A percentile compares a stretch with the other conserved stretches of the same genome.
Evolutionary conservation across 495 filamentous ascomycete species (phyloP).

Genomic region (Penicillium psychrofluorescens): DNA sequence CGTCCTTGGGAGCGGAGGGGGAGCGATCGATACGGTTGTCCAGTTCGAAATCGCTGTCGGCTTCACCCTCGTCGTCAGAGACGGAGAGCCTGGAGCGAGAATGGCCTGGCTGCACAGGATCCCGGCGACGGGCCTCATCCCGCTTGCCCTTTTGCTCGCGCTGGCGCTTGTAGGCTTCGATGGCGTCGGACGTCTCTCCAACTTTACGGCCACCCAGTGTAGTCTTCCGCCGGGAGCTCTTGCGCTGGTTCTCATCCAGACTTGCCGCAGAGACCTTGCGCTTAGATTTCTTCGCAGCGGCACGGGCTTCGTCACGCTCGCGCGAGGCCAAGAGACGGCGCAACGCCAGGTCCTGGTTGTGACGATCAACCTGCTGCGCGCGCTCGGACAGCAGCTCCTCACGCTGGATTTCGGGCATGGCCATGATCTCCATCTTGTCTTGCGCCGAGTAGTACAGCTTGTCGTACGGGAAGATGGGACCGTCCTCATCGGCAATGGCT

Average conservation of each 20-base stretch:
- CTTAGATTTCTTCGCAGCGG: slow-evolving; percentile 61
- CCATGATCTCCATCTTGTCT: slow-evolving; percentile 78
- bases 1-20: slow-evolving; percentile 38
- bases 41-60: slow-evolving; percentile 76
- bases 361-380: slow-evolving; percentile 68
- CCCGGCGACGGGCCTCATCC: slow-evolving; percentile 65
- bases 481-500: slow-evolving; percentile 44
- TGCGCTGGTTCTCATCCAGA: slow-evolving; percentile 63
- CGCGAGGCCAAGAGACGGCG: slow-evolving; percentile 67
- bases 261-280: slow-evolving; percentile 71
- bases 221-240: slow-evolving; percentile 76
- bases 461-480: slow-evolving; percentile 76
- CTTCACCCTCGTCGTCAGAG: slow-evolving; percentile 60
- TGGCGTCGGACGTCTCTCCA: slow-evolving; percentile 66
- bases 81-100: slow-evolving; percentile 42
- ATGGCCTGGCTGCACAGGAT: slow-evolving; percentile 45
- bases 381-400: slow-evolving; percentile 87
- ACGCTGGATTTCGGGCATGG: slow-evolving; percentile 81
- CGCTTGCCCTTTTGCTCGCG: slow-evolving; percentile 70
- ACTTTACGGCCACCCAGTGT: slow-evolving; percentile 71
- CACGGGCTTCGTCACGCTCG: slow-evolving; percentile 51
- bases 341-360: slow-evolving; percentile 77
- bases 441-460: slow-evolving; percentile 72
- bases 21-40: slow-evolving; percentile 44
- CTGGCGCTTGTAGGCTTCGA: slow-evolving; percentile 76